phyloP scores from a whole-genome alignment of 495 filamentous ascomycete genomes.

The Annulohypoxylon bovei region DNA sequence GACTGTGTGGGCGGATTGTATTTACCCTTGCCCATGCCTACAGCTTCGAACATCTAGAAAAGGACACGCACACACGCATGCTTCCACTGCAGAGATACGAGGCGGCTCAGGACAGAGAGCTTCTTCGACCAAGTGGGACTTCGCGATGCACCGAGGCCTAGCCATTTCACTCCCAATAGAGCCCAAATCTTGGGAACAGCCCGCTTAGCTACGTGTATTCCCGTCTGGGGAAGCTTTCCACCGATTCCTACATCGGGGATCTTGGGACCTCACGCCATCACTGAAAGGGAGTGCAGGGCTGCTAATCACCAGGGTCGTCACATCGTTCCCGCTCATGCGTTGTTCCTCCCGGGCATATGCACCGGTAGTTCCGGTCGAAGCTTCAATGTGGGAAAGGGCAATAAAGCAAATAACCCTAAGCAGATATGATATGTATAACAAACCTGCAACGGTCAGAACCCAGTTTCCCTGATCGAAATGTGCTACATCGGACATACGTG shows the following conservation, averaged over 20 bases:
- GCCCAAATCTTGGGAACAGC: conserved; percentile 43
- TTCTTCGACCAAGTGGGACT: conserved; percentile 35
- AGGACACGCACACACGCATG: conserved; percentile 44
- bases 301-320: conserved; percentile 42
- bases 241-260: conserved; percentile 43
- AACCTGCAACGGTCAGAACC: conserved; percentile 11
- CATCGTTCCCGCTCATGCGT: conserved; percentile 45
- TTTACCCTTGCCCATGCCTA: conserved; percentile 33
- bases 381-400: conserved; percentile 32
- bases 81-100: conserved; percentile 44
- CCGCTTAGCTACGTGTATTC: conserved; percentile 44
- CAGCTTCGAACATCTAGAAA: conserved; percentile 39
- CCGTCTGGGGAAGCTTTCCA: conserved; percentile 41
- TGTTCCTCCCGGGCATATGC: conserved; percentile 43
- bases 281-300: conserved; percentile 32
- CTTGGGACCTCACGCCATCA: conserved; percentile 42
- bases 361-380: conserved; percentile 41
- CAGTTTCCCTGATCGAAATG: not conserved
- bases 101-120: conserved; percentile 39
- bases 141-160: conserved; percentile 35
- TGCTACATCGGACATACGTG: conserved; percentile 14
- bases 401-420: conserved; percentile 22
- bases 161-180: conserved; percentile 37
- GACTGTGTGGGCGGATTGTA: conserved; percentile 39
- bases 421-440: conserved; percentile 15